A percentile compares a stretch with the other conserved stretches of the same genome.
phyloP scores from a whole-genome alignment of 176 grass and related monocot species.

The Oryza officinalis region DNA sequence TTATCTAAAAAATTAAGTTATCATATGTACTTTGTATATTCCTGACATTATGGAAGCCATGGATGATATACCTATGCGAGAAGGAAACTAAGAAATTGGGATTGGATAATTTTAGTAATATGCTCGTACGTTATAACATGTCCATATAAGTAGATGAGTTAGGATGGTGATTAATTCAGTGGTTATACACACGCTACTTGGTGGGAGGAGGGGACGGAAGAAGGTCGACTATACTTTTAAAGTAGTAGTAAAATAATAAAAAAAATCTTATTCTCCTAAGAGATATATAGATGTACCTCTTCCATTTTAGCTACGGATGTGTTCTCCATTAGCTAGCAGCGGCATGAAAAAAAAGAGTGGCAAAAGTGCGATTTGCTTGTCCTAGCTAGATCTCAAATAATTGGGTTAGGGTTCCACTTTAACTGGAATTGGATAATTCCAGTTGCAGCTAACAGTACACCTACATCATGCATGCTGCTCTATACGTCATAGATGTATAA shows the following conservation, averaged over 20 bases:
- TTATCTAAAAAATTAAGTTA: too few species aligned
- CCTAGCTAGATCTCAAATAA: background rate
- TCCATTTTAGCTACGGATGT: background rate
- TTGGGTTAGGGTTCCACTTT: background rate
- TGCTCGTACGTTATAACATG: too few species aligned
- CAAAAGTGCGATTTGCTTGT: constrained; percentile 12
- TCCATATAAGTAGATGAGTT: too few species aligned
- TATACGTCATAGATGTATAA: background rate
- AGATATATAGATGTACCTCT: background rate
- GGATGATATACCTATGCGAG: too few species aligned
- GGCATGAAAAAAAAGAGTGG: background rate
- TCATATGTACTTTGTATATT: background rate
- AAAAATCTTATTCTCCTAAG: background rate
- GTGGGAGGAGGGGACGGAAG: too few species aligned
- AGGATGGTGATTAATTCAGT: too few species aligned
- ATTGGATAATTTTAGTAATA: too few species aligned
- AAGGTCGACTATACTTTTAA: too few species aligned
- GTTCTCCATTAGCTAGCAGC: background rate
- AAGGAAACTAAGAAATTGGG: too few species aligned
- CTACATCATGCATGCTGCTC: background rate
- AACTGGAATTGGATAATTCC: background rate
- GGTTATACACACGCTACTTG: too few species aligned
- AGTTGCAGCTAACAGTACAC: background rate
- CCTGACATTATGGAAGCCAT: too few species aligned
- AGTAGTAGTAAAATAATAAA: too few species aligned